phyloP scores from a whole-genome alignment of 805 yeast species.

The Saccharomyces jurei region DNA sequence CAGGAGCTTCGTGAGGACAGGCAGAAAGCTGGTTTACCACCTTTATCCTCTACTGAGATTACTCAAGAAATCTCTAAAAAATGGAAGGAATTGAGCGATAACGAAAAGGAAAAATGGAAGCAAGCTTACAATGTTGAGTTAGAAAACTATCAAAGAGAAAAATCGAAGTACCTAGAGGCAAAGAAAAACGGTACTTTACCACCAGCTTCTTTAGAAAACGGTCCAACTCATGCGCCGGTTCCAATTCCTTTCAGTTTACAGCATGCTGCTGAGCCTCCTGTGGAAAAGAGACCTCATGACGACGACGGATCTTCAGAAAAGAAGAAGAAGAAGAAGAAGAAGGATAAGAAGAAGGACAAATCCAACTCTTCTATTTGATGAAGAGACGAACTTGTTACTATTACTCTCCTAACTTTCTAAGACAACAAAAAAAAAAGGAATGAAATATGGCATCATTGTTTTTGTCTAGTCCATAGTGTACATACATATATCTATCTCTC shows the following conservation, averaged over 20 bases:
- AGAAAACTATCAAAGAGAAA: slow-evolving; percentile 37
- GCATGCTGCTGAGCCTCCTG: slow-evolving; percentile 16
- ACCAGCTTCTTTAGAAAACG: slow-evolving; percentile 13
- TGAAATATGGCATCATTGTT: background rate
- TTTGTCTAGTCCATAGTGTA: background rate
- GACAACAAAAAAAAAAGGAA: background rate
- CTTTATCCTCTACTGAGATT: slow-evolving; percentile 67
- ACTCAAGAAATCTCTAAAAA: slow-evolving; percentile 69
- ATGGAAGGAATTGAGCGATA: slow-evolving; percentile 69
- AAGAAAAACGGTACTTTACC: slow-evolving; percentile 35
- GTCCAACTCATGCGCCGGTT: slow-evolving; percentile 35
- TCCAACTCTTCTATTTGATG: slow-evolving; percentile 5
- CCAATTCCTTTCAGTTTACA: slow-evolving; percentile 33
- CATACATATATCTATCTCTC: background rate
- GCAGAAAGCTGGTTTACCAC: slow-evolving; percentile 46
- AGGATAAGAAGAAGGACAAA: slow-evolving; percentile 42
- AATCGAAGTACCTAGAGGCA: slow-evolving; percentile 40
- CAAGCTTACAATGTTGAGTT: slow-evolving; percentile 41
- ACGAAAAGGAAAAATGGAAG: slow-evolving; percentile 67
- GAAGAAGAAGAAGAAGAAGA: slow-evolving; percentile 45
- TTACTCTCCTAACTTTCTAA: background rate
- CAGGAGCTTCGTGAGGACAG: slow-evolving; percentile 65
- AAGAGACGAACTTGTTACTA: background rate
- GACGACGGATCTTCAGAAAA: slow-evolving; percentile 31
- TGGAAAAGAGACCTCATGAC: slow-evolving; percentile 33